A percentile compares a stretch with the other conserved stretches of the same genome.
phyloP scores from a whole-genome alignment of 768 basidiomycete genomes.

The Tulasnella sp. region DNA sequence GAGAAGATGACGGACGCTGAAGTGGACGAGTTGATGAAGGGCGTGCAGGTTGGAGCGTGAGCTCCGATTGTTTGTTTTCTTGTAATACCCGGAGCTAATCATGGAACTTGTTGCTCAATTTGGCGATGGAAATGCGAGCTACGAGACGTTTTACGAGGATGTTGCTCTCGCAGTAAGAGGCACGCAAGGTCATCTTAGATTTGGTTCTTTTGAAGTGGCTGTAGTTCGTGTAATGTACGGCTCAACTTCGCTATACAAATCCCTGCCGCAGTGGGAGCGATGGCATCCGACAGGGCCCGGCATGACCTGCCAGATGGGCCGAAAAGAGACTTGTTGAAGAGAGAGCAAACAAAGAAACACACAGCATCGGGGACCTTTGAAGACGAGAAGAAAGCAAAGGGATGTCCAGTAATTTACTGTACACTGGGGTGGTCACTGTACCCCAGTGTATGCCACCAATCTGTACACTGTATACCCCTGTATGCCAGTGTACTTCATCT shows the following conservation, averaged over 20 bases:
- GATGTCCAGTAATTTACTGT: too few relatives aligned
- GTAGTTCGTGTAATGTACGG: constrained; percentile 1
- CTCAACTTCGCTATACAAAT: neutral
- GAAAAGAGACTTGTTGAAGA: neutral
- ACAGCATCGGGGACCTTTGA: neutral
- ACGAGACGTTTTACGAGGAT: constrained; percentile 94
- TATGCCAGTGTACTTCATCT: too few relatives aligned
- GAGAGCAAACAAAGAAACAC: neutral
- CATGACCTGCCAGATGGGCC: neutral
- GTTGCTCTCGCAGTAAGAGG: constrained; percentile 69
- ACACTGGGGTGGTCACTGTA: too few relatives aligned
- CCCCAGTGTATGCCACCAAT: too few relatives aligned
- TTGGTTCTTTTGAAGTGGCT: neutral
- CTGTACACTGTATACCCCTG: too few relatives aligned
- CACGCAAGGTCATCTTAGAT: neutral
- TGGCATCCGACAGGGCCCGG: too few relatives aligned
- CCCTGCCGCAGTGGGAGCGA: neutral
- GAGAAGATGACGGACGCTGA: constrained; percentile 99
- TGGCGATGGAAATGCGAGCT: constrained; percentile 95
- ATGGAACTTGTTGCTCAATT: neutral
- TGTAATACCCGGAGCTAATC: neutral
- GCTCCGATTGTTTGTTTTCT: constrained; percentile 30
- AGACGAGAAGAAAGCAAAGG: too few relatives aligned
- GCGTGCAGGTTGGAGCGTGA: constrained; percentile 83
- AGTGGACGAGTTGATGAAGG: constrained; percentile 95